phyloP scores from a whole-genome alignment of 2,329 filamentous ascomycete species.

The Sordariomycetes sp. region DNA sequence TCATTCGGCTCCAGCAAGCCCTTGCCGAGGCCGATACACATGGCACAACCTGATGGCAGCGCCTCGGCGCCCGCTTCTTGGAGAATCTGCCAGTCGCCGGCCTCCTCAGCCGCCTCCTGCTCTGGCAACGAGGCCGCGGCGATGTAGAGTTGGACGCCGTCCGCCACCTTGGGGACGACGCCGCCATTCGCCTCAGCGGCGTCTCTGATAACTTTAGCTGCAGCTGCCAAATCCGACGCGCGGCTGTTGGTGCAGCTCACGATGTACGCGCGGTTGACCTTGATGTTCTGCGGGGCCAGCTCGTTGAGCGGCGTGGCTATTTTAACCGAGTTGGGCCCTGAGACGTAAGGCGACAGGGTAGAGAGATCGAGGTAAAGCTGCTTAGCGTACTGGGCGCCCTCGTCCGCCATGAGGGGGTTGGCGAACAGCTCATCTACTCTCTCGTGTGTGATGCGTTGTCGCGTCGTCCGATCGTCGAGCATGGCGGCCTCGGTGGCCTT shows the following conservation, averaged over 20 bases:
- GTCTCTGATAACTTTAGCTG: slow-evolving; percentile 77
- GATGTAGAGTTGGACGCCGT: slow-evolving; percentile 78
- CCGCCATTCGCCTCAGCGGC: slow-evolving; percentile 56
- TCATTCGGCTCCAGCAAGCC: slow-evolving; percentile 80
- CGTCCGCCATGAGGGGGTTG: slow-evolving; percentile 61
- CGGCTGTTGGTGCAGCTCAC: slow-evolving; percentile 86
- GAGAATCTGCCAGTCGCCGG: slow-evolving; percentile 78
- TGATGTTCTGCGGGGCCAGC: slow-evolving; percentile 65
- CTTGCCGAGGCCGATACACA: slow-evolving; percentile 70
- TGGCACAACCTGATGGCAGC: slow-evolving; percentile 67
- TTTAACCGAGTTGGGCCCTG: slow-evolving; percentile 86
- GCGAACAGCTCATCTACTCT: slow-evolving; percentile 63
- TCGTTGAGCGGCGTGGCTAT: slow-evolving; percentile 68
- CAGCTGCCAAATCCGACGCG: slow-evolving; percentile 70
- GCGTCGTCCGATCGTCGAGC: slow-evolving; percentile 28
- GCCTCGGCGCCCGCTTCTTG: slow-evolving; percentile 68
- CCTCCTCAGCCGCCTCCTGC: slow-evolving; percentile 66
- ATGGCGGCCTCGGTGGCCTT: slow-evolving; percentile 69
- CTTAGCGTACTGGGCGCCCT: slow-evolving; percentile 75
- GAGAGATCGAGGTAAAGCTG: slow-evolving; percentile 72
- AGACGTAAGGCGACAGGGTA: slow-evolving; percentile 71
- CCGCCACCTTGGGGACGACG: slow-evolving; percentile 58
- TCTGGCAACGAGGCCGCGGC: slow-evolving; percentile 75
- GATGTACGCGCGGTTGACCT: slow-evolving; percentile 68
- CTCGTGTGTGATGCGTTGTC: slow-evolving; percentile 58